Conservation (phyloP, 2,329 filamentous ascomycete genomes). For the Hypoxylon sp. region DNA sequence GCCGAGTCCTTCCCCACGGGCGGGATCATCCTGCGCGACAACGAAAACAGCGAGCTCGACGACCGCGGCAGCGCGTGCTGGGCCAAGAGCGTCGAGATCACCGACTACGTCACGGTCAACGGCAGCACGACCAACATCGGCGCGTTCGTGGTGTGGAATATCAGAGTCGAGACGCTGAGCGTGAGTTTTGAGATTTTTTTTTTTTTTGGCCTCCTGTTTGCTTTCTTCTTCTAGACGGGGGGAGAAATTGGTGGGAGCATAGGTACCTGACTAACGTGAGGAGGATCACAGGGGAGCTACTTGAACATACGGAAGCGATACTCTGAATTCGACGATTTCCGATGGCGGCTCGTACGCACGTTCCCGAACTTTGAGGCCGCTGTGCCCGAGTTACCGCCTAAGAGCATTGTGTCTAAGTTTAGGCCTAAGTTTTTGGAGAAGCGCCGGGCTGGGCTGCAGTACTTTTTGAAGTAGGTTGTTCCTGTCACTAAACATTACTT, state of each 20-base stretch:
- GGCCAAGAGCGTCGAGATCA: constrained; percentile 74
- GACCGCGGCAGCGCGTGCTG: constrained; percentile 68
- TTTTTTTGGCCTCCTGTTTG: no score
- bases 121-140: constrained; percentile 74
- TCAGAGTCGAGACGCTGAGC: constrained; percentile 86
- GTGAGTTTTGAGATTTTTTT: constrained; percentile 64
- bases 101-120: constrained; percentile 71
- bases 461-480: constrained; percentile 87
- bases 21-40: constrained; percentile 74
- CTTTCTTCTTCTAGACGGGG: not conserved
- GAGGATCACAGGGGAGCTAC: constrained; percentile 66
- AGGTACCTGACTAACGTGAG: constrained; percentile 16
- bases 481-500: not conserved
- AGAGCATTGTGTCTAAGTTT: constrained; percentile 91
- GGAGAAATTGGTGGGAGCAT: constrained; percentile 61
- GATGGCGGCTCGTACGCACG: constrained; percentile 78
- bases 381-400: constrained; percentile 91
- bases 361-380: constrained; percentile 88
- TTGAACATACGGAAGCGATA: constrained; percentile 82
- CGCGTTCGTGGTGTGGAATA: constrained; percentile 97
- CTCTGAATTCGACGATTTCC: constrained; percentile 92
- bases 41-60: constrained; percentile 68
- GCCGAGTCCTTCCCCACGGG: constrained; percentile 64
- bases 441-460: constrained; percentile 84
- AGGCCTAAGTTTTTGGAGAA: constrained; percentile 88